phyloP scores from a whole-genome alignment of 2,329 filamentous ascomycete species.

The Tolypocladium capitatum region DNA sequence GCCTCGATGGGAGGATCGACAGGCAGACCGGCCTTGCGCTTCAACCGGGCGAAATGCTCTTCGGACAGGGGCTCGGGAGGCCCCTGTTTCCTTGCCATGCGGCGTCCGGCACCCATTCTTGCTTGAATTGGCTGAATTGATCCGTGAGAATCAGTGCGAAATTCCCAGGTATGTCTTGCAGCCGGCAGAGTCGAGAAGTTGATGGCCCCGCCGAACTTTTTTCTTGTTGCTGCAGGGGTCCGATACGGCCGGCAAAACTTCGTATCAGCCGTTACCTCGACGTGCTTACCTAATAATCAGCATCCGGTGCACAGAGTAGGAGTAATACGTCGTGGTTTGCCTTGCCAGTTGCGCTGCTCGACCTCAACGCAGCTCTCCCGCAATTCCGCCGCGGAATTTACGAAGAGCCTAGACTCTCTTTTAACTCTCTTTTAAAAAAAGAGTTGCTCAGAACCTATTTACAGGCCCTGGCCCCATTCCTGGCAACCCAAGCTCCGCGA shows the following conservation, averaged over 20 bases:
- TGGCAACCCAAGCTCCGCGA: neutral
- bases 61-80: conserved; percentile 73
- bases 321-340: neutral
- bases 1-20: conserved; percentile 45
- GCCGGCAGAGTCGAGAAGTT: conserved; percentile 4
- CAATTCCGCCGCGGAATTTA: neutral
- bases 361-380: neutral
- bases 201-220: conserved; percentile 26
- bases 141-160: neutral
- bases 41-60: conserved; percentile 60
- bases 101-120: conserved; percentile 77
- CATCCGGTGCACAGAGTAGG: too few relatives aligned
- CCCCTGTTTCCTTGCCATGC: conserved; percentile 85
- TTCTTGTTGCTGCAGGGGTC: conserved; percentile 17
- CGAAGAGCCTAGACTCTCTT: neutral
- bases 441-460: neutral
- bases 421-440: too few relatives aligned
- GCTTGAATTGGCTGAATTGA: conserved; percentile 8
- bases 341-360: neutral
- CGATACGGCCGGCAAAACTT: conserved; percentile 20
- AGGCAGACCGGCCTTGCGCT: conserved; percentile 69
- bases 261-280: conserved; percentile 12
- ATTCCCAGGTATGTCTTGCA: neutral
- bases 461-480: neutral
- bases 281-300: neutral